phyloP scores from a whole-genome alignment of 805 yeast genomes.

The Priceomyces haplophilus region DNA sequence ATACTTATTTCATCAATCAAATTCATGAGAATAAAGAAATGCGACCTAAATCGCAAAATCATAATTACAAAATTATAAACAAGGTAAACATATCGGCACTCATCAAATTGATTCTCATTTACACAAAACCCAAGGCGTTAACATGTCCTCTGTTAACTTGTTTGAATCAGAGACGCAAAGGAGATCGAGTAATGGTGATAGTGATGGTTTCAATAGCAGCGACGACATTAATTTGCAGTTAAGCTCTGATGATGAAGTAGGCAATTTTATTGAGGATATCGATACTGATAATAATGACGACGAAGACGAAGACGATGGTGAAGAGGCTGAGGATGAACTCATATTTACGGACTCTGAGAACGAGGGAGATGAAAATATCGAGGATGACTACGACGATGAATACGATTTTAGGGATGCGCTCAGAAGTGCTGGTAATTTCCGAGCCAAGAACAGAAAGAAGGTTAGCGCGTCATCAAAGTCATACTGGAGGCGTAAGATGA shows the following conservation, averaged over 20 bases:
- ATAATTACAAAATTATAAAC: neutral
- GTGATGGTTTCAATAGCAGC: constrained; percentile 7
- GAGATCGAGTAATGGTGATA: constrained; percentile 1
- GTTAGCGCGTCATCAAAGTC: constrained; percentile 33
- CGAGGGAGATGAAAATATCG: constrained; percentile 27
- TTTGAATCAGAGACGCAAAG: constrained; percentile 16
- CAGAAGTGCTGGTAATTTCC: constrained; percentile 65
- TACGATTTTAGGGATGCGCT: constrained; percentile 58
- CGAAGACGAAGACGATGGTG: constrained; percentile 12
- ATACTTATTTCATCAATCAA: neutral
- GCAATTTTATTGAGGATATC: constrained; percentile 8
- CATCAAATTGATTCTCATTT: neutral
- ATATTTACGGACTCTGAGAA: constrained; percentile 22
- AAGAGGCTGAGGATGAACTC: constrained; percentile 14
- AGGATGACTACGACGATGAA: constrained; percentile 42
- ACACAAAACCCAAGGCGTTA: neutral
- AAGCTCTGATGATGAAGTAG: constrained; percentile 11
- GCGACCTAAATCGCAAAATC: neutral
- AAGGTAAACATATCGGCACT: neutral
- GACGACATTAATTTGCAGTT: constrained; percentile 8
- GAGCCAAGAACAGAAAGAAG: constrained; percentile 38
- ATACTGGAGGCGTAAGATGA: constrained; percentile 37
- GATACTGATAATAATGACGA: constrained; percentile 9
- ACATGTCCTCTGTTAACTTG: constrained; percentile 19
- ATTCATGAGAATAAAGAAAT: neutral